Evolutionary conservation across 306 rosid species (phyloP).

Genomic region (Cotoneaster glaucophyllus): DNA sequence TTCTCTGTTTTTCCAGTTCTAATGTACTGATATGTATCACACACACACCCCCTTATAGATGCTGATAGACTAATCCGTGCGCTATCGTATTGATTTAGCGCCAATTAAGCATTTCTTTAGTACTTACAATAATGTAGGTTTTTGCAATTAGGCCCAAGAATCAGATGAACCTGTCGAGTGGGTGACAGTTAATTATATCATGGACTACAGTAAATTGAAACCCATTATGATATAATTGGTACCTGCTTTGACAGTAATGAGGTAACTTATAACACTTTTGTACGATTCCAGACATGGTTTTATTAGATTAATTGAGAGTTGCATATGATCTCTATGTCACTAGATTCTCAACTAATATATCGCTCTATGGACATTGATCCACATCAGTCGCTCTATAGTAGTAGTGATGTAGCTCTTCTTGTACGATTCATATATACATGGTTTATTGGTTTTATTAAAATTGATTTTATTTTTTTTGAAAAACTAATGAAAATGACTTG

Average conservation of each 20-base stretch:
- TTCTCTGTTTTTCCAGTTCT: not conserved
- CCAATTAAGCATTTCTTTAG: slow-evolving; percentile 20
- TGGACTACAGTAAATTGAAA: not conserved
- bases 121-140: slow-evolving; percentile 12
- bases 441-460: not conserved
- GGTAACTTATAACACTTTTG: not conserved
- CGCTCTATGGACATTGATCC: not conserved
- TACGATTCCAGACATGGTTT: not conserved
- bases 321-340: not conserved
- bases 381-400: not conserved
- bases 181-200: not conserved
- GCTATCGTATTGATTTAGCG: slow-evolving; percentile 14
- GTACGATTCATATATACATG: no score
- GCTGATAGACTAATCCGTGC: not conserved
- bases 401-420: not conserved
- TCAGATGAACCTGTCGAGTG: slow-evolving; percentile 25
- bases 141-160: slow-evolving; percentile 15
- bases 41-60: not conserved
- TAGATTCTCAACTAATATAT: not conserved
- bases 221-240: not conserved
- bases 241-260: not conserved
- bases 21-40: not conserved
- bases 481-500: no score
- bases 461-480: not conserved
- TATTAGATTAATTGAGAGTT: not conserved